A percentile compares a stretch with the other conserved stretches of the same genome.
Conservation (phyloP, 1,284 basidiomycete genomes). For the Porodaedalea pini region DNA sequence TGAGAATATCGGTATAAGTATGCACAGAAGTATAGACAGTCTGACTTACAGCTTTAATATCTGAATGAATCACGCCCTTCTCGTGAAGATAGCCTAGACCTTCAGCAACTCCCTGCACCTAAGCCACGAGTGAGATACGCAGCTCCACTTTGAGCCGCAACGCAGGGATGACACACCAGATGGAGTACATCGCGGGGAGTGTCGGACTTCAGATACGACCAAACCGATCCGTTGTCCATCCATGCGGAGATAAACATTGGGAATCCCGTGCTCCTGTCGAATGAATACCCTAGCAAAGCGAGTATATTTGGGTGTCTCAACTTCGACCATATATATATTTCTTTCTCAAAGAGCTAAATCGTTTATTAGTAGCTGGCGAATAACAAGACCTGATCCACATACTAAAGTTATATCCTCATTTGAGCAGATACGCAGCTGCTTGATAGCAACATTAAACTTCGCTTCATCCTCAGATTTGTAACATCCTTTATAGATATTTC, state of each 20-base stretch:
- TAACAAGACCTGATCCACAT: neutral
- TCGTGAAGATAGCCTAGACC: conserved; percentile 16
- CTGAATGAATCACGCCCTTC: conserved; percentile 14
- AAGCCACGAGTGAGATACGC: neutral
- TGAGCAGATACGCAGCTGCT: conserved; percentile 11
- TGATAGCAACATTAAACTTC: conserved; percentile 9
- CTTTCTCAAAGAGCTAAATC: conserved; percentile 12
- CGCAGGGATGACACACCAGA: neutral
- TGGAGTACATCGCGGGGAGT: neutral
- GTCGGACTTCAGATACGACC: neutral
- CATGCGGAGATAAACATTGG: conserved; percentile 11
- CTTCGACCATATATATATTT: conserved; percentile 17
- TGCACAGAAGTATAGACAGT: neutral
- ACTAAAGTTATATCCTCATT: neutral
- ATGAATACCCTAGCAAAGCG: conserved; percentile 3
- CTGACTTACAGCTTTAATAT: conserved; percentile 16
- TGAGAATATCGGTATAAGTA: neutral
- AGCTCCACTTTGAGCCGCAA: neutral
- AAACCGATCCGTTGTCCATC: conserved; percentile 12
- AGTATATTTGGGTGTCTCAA: conserved; percentile 14
- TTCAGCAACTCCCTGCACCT: conserved; percentile 10
- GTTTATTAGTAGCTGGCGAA: too few species aligned
- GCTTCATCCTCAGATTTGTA: neutral
- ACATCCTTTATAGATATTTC: neutral
- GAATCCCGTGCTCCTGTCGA: neutral